Evolutionary conservation across 306 rosid species (phyloP), one percentile per base, ranked within the genome.

Genomic region (Abrus pulchellus): DNA sequence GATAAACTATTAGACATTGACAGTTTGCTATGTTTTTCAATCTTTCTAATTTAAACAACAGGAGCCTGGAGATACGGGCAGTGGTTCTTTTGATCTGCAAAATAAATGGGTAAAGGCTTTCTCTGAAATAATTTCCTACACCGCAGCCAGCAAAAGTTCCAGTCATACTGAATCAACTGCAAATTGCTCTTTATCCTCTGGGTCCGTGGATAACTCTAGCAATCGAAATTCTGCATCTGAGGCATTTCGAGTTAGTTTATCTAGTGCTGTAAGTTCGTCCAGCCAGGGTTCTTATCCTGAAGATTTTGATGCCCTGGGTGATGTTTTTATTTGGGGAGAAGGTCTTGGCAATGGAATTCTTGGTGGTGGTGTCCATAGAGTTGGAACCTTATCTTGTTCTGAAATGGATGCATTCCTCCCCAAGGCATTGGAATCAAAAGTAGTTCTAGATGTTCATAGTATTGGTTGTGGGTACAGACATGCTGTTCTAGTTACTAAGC

Each of bases 201-300:
- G 70, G 34, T 87, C 92, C 57, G 71, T 73, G 78, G 98, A 93
- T 70, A 89, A 87, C 83, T 83, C 93, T 68, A 90, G 89, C 83
- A 88, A 88, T 85, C 92, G 90, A 80, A 90, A 27, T 82, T 93
- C 97, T 68, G 80, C 92, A 63, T 78, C 96, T 49, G 98, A 95
- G 73, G 80, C 86, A 27, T 13, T 88, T 83, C 97, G 98, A 77
- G 90, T 91, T 76, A 95, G 99, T 86, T 84, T 89, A 83, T 95
- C 99, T 53, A 95, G 98, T 87, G 97, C 92, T 10, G 91, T 95
- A 56, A 95, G 98, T 87, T 95, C 97, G 64, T 95, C 99, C 66
- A 95, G 99, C 82, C 99, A 90, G 83, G 90, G 97, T 71, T 95
- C 99, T 71, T 87, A 61, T 77, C 92, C 83, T 33, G 98, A 95